Percentiles rank a stretch among this genome's conserved stretches.
These are phyloP conservation scores for Rhytidhysteron rufulum DNA, from an alignment of 2,329 filamentous ascomycete genomes.

Conservation along the genomic window DNA sequence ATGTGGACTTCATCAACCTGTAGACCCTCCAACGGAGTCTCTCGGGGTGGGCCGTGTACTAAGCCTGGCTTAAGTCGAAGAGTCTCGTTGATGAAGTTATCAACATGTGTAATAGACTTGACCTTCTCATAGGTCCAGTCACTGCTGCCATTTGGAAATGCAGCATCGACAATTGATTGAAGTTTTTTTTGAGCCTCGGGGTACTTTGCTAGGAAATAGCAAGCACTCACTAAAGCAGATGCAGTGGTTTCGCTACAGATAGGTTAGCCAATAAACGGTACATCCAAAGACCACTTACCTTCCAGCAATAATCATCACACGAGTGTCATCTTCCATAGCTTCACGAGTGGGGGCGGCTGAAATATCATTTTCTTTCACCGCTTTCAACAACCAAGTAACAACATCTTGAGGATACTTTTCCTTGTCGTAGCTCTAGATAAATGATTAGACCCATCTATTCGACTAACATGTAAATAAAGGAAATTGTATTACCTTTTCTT, in stretches of 20 bases:
- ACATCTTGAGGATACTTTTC: constrained; percentile 33
- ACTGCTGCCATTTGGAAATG: constrained; percentile 23
- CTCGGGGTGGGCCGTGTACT: constrained; percentile 14
- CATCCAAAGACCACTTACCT: constrained; percentile 11
- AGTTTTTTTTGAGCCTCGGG: not conserved
- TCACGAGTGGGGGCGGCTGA: constrained; percentile 28
- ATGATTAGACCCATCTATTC: not conserved
- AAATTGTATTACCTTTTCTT: too few species aligned
- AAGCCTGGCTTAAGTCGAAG: constrained; percentile 44
- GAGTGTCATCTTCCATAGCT: constrained; percentile 30
- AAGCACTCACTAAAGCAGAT: not conserved
- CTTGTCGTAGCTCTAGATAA: constrained; percentile 8
- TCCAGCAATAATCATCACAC: constrained; percentile 32
- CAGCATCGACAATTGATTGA: not conserved
- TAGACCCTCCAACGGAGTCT: constrained; percentile 26
- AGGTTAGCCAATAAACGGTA: too few species aligned
- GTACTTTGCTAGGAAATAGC: not conserved
- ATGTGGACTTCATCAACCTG: not conserved
- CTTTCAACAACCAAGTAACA: constrained; percentile 39
- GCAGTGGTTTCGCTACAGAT: constrained; percentile 1
- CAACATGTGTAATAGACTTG: constrained; percentile 29
- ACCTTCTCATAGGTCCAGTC: constrained; percentile 15
- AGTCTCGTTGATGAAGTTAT: constrained; percentile 43
- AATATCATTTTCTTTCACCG: constrained; percentile 33
- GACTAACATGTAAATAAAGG: not conserved